Evolutionary conservation across 2,329 filamentous ascomycete genomes (phyloP).

Genomic region (Immersiporthe knoxdaviesiana): DNA sequence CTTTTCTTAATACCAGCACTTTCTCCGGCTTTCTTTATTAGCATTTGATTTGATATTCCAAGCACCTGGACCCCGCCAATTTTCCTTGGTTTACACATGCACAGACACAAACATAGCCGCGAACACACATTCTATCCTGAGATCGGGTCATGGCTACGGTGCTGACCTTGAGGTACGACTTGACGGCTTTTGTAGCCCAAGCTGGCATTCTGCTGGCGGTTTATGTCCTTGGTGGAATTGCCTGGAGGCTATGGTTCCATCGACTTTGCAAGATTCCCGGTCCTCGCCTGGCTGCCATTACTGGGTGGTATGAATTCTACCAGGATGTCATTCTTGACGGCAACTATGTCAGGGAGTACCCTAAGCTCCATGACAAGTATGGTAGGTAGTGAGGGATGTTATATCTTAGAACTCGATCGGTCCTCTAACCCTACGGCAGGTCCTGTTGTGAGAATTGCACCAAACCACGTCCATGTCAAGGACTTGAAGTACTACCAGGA

Average conservation of each 20-base stretch:
- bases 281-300: conserved; percentile 7
- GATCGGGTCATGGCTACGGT: not conserved
- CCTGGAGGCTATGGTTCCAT: not conserved
- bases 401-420: not conserved
- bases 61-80: not conserved
- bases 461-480: not conserved
- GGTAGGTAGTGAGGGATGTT: not conserved
- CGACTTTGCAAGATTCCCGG: conserved; percentile 3
- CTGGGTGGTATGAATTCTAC: conserved; percentile 7
- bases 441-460: conserved; percentile 1
- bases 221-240: not conserved
- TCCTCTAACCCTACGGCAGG: not conserved
- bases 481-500: not conserved
- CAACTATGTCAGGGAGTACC: conserved; percentile 6
- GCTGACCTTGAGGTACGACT: not conserved
- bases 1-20: not conserved
- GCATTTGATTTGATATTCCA: not conserved
- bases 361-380: not conserved
- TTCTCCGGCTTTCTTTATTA: too few relatives aligned
- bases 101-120: not conserved
- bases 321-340: conserved; percentile 4
- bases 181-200: not conserved
- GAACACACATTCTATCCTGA: not conserved
- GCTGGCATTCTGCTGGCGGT: not conserved
- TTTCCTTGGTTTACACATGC: not conserved